A percentile compares a stretch with the other conserved stretches of the same genome.
These are phyloP conservation scores for Lachnellula cervina DNA, from an alignment of 2,329 filamentous ascomycete genomes.

Conservation along the genomic window DNA sequence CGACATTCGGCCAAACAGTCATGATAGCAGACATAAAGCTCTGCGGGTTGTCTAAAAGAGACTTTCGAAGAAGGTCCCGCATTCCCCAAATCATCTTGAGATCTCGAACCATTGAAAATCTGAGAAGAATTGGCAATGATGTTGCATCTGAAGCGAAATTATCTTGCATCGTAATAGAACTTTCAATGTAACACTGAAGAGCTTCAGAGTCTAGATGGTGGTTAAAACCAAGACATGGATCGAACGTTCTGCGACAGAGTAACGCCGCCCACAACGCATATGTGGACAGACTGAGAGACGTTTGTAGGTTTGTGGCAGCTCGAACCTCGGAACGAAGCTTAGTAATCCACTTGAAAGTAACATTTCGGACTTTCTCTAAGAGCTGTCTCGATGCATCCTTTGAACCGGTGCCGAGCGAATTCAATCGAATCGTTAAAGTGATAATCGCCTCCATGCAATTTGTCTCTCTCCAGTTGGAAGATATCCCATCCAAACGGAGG, in stretches of 20 bases:
- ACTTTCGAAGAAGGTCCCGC: slow-evolving; percentile 30
- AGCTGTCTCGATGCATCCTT: slow-evolving; percentile 21
- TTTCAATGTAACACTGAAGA: slow-evolving; percentile 33
- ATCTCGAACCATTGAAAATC: slow-evolving; percentile 42
- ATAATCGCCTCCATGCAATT: slow-evolving; percentile 55
- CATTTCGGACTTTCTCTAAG: slow-evolving; percentile 38
- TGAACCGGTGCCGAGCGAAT: slow-evolving; percentile 17
- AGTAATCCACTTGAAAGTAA: slow-evolving; percentile 47
- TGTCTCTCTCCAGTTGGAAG: slow-evolving; percentile 53
- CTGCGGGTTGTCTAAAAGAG: slow-evolving; percentile 30
- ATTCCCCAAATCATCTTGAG: slow-evolving; percentile 39
- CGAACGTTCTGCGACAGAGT: slow-evolving; percentile 48
- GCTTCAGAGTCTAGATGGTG: slow-evolving; percentile 4
- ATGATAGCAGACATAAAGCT: slow-evolving; percentile 35
- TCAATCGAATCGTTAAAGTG: slow-evolving; percentile 42
- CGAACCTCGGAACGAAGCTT: slow-evolving; percentile 43
- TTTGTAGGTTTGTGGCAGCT: slow-evolving; percentile 34
- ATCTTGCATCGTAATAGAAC: slow-evolving; percentile 44
- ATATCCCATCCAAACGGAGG: slow-evolving; percentile 42
- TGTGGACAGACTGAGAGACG: slow-evolving; percentile 34
- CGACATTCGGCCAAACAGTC: slow-evolving; percentile 39
- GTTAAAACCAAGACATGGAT: slow-evolving; percentile 6
- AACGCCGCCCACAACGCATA: slow-evolving; percentile 53
- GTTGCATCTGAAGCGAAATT: slow-evolving; percentile 37
- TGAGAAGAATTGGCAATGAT: slow-evolving; percentile 32